A percentile compares a stretch with the other conserved stretches of the same genome.
These are phyloP conservation scores for Penicillium nucicola DNA, from an alignment of 495 filamentous ascomycete genomes.

Conservation along the genomic window DNA sequence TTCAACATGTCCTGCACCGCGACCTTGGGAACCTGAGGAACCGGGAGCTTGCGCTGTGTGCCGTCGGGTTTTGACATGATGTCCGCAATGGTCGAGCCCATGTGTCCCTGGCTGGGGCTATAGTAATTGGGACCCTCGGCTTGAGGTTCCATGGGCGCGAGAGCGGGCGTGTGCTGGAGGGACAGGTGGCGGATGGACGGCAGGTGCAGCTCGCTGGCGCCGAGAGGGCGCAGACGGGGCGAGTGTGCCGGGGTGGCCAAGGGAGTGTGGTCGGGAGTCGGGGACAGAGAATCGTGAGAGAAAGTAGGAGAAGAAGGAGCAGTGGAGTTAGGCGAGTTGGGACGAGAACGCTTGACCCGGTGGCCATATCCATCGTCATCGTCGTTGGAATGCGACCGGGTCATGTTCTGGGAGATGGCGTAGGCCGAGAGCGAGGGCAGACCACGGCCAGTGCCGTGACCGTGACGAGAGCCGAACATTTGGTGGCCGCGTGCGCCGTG, in stretches of 20 bases:
- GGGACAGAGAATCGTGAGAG: constrained; percentile 92
- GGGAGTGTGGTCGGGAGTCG: constrained; percentile 95
- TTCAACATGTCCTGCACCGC: constrained; percentile 84
- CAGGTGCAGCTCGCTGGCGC: constrained; percentile 66
- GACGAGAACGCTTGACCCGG: constrained; percentile 80
- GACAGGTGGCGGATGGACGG: constrained; percentile 87
- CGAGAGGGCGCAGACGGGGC: constrained; percentile 78
- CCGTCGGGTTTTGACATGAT: constrained; percentile 88
- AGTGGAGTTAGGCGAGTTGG: constrained; percentile 90
- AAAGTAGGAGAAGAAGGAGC: constrained; percentile 97
- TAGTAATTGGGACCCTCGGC: constrained; percentile 56
- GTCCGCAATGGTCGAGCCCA: constrained; percentile 79
- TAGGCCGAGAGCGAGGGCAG: constrained; percentile 81
- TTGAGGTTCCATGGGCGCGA: constrained; percentile 88
- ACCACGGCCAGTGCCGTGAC: constrained; percentile 52
- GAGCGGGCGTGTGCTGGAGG: constrained; percentile 80
- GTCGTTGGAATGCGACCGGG: constrained; percentile 85
- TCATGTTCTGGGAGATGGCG: constrained; percentile 78
- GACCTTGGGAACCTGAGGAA: constrained; percentile 84
- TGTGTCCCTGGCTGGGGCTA: constrained; percentile 47
- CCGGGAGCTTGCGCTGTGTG: constrained; percentile 87
- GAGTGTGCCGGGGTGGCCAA: constrained; percentile 95
- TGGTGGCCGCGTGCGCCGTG: constrained; percentile 41
- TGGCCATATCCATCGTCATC: constrained; percentile 74
- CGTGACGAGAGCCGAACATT: constrained; percentile 54